A percentile compares a stretch with the other conserved stretches of the same genome.
Conservation (phyloP, 2,329 filamentous ascomycete genomes). For the Paecilomyces sp. region DNA sequence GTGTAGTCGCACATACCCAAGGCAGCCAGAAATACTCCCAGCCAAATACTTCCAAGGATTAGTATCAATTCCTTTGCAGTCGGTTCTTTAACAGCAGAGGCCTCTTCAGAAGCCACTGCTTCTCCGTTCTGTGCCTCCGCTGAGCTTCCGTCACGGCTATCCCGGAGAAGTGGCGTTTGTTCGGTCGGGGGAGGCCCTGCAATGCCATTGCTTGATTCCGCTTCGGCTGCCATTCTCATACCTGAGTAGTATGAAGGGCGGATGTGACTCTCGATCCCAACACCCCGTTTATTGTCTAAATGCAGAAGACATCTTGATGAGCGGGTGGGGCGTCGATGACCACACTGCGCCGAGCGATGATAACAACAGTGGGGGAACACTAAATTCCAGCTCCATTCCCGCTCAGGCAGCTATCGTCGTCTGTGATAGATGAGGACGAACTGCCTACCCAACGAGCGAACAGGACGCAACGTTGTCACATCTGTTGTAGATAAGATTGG, state of each 20-base stretch:
- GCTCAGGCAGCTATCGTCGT: background rate
- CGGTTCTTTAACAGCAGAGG: constrained; percentile 35
- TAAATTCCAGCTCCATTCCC: background rate
- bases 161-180: constrained; percentile 16
- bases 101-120: constrained; percentile 3
- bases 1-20: constrained; percentile 31
- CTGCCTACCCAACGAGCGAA: no score
- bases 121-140: background rate
- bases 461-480: no score
- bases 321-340: background rate
- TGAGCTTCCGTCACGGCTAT: background rate
- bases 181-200: background rate
- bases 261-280: background rate
- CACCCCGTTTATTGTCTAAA: background rate
- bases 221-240: background rate
- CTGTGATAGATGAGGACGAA: background rate
- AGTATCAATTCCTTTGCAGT: constrained; percentile 40
- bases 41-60: constrained; percentile 45
- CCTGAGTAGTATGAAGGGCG: background rate
- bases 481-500: no score
- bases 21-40: constrained; percentile 50
- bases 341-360: background rate
- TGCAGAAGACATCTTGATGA: background rate
- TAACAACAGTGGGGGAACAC: background rate
- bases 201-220: background rate